These are phyloP conservation scores for Erodium texanum DNA, from an alignment of 441 rosid genomes.

Conservation along the genomic window DNA sequence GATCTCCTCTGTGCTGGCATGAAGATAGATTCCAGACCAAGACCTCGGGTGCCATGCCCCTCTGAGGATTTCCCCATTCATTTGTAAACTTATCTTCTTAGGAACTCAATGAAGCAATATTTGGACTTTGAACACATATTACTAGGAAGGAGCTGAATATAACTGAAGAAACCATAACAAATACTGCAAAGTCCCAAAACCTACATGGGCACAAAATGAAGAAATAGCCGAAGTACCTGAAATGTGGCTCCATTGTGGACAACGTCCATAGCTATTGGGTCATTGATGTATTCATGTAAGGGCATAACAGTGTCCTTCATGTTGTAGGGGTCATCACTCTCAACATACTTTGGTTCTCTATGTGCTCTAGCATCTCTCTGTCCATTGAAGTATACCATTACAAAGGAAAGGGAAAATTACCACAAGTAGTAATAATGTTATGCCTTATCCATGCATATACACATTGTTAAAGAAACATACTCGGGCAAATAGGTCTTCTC, in stretches of 20 bases:
- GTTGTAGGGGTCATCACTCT: slow-evolving; percentile 52
- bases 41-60: not conserved
- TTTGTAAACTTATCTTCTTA: not conserved
- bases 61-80: not conserved
- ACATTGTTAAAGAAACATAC: slow-evolving; percentile 32
- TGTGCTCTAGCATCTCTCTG: slow-evolving; percentile 68
- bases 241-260: slow-evolving; percentile 95
- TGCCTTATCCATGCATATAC: not conserved
- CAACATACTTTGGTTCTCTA: slow-evolving; percentile 35
- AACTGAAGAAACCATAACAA: not conserved
- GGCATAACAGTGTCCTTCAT: slow-evolving; percentile 82
- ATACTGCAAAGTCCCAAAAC: not conserved
- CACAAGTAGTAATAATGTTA: not conserved
- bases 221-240: slow-evolving; percentile 41
- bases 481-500: slow-evolving; percentile 84
- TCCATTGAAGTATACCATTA: slow-evolving; percentile 14
- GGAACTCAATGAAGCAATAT: not conserved
- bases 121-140: not conserved
- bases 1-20: not conserved
- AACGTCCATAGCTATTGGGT: slow-evolving; percentile 66
- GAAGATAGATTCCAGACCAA: not conserved
- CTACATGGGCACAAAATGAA: not conserved
- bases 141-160: not conserved
- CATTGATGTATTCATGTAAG: slow-evolving; percentile 55
- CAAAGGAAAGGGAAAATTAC: not conserved